Conservation (phyloP, 2,329 filamentous ascomycete species). For the Diplodia mutila region DNA sequence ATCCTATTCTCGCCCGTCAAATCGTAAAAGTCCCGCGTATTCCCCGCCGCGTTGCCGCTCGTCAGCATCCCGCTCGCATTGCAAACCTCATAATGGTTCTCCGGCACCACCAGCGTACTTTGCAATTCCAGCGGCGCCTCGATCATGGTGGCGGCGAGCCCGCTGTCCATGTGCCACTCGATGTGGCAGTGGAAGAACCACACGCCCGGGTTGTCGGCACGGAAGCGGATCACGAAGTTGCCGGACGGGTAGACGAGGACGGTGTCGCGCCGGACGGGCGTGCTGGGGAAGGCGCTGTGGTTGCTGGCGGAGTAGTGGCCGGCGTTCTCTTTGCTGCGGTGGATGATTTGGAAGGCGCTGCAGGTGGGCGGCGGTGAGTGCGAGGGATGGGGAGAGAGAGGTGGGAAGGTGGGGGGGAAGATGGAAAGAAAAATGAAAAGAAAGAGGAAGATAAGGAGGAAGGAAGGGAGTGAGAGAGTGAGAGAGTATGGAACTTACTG, state of each 20-base stretch:
- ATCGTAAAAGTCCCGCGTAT: conserved; percentile 66
- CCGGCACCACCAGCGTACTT: conserved; percentile 59
- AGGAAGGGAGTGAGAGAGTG: too few species aligned
- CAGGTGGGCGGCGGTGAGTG: too few species aligned
- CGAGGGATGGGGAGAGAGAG: too few species aligned
- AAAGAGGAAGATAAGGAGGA: too few species aligned
- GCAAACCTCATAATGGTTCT: conserved; percentile 60
- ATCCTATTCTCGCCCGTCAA: conserved; percentile 54
- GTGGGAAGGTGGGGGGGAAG: too few species aligned
- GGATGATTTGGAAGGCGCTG: conserved; percentile 42
- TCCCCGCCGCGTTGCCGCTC: conserved; percentile 75
- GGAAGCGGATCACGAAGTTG: conserved; percentile 60
- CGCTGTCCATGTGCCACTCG: conserved; percentile 53
- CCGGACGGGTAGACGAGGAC: conserved; percentile 58
- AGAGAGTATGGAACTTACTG: too few species aligned
- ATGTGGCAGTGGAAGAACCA: conserved; percentile 34
- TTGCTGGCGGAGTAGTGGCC: conserved; percentile 34
- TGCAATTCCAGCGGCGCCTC: conserved; percentile 59
- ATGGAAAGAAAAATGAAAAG: too few species aligned
- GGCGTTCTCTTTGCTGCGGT: conserved; percentile 44
- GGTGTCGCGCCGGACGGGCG: conserved; percentile 56
- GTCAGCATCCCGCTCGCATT: conserved; percentile 56
- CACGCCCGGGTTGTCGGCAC: conserved; percentile 55
- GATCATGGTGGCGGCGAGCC: conserved; percentile 56
- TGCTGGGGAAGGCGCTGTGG: conserved; percentile 36